These are phyloP conservation scores for Talaromyces sp. DNA, from an alignment of 2,329 filamentous ascomycete genomes.

Conservation along the genomic window DNA sequence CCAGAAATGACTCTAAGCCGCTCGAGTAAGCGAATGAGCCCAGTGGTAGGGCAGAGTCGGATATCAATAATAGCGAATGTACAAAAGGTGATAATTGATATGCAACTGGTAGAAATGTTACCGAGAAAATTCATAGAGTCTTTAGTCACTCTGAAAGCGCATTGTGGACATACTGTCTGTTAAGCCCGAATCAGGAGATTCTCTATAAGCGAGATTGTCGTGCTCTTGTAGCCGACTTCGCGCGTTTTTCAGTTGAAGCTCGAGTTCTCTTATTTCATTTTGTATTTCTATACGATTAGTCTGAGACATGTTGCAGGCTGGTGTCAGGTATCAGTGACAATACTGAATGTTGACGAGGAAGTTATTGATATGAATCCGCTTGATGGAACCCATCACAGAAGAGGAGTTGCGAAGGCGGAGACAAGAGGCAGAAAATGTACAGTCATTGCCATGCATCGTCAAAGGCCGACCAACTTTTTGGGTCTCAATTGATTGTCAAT, in stretches of 20 bases:
- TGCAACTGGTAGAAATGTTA: background rate
- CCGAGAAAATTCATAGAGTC: background rate
- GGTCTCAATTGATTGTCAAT: background rate
- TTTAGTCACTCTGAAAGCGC: background rate
- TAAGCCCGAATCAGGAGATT: slow-evolving; percentile 7
- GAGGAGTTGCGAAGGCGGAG: slow-evolving; percentile 7
- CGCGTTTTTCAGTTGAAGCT: slow-evolving; percentile 47
- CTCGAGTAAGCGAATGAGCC: slow-evolving; percentile 65
- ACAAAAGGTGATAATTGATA: slow-evolving; percentile 25
- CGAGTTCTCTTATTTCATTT: slow-evolving; percentile 46
- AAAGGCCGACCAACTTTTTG: background rate
- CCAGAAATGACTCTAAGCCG: slow-evolving; percentile 62
- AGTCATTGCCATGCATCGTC: background rate
- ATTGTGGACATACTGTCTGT: slow-evolving; percentile 17
- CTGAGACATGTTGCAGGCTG: slow-evolving; percentile 1
- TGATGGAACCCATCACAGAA: background rate
- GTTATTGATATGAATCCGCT: background rate
- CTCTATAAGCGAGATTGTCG: slow-evolving; percentile 7
- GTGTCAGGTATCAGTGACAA: background rate
- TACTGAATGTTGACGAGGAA: background rate
- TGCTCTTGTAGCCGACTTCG: slow-evolving; percentile 40
- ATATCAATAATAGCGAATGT: slow-evolving; percentile 59
- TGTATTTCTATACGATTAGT: slow-evolving; percentile 24
- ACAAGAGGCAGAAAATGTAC: slow-evolving; percentile 17
- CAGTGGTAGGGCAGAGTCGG: slow-evolving; percentile 62